Evolutionary conservation across 768 basidiomycete genomes (phyloP).

Genomic region (Phylloporus sp.): DNA sequence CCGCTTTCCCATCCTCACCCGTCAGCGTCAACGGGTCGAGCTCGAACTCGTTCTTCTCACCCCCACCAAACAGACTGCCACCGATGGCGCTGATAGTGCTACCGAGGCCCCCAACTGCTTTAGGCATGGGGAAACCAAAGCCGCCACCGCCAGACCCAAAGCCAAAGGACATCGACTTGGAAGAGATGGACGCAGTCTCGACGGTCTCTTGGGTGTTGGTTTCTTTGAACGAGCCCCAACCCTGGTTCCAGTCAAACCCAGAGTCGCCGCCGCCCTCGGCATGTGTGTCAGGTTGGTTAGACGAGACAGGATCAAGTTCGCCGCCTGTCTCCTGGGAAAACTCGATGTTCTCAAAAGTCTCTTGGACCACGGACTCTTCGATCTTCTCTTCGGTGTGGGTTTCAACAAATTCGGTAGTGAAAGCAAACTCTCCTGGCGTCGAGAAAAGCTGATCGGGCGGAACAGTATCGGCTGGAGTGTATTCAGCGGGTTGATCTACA

Average conservation of each 20-base stretch:
- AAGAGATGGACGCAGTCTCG: background rate
- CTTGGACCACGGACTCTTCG: conserved; percentile 8
- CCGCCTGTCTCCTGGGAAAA: background rate
- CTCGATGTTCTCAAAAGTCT: conserved; percentile 3
- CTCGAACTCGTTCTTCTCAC: background rate
- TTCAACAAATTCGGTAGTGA: conserved; percentile 2
- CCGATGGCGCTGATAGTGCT: background rate
- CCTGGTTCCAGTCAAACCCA: no score
- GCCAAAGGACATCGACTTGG: conserved; percentile 2
- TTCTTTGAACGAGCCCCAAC: no score
- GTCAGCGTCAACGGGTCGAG: background rate
- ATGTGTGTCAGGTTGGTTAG: background rate
- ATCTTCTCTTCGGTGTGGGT: conserved; percentile 1
- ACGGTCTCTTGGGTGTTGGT: background rate
- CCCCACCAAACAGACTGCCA: conserved; percentile 11
- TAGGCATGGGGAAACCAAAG: background rate
- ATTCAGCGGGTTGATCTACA: conserved; percentile 9
- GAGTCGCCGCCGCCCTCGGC: background rate
- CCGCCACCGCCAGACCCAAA: background rate
- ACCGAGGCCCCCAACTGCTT: background rate
- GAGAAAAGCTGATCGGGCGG: conserved; percentile 19
- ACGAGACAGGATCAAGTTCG: background rate
- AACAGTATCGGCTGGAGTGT: conserved; percentile 28
- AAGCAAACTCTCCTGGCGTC: background rate
- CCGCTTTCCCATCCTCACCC: background rate